These are phyloP conservation scores for Pontederia crassipes DNA, from an alignment of 176 grass and related monocot species.

Conservation along the genomic window DNA sequence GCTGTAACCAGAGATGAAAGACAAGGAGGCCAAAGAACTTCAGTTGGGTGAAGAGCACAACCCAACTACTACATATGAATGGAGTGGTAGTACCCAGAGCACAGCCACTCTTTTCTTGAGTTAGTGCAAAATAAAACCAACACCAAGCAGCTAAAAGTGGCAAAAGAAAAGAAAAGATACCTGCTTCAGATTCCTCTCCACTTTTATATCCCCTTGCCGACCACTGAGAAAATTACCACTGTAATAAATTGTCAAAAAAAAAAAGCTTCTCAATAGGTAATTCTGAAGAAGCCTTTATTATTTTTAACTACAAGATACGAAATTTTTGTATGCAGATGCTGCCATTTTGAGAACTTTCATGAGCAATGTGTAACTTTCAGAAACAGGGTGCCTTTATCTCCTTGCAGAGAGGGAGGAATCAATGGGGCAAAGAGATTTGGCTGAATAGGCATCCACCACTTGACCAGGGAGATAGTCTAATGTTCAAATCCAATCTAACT, in stretches of 20 bases:
- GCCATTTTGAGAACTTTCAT: not conserved
- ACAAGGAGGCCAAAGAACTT: slow-evolving; percentile 1
- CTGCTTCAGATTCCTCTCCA: not conserved
- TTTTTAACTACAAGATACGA: not conserved
- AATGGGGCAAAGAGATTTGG: not conserved
- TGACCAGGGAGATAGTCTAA: no score
- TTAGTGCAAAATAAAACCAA: not conserved
- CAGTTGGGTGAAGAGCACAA: no score
- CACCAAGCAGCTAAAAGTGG: not conserved
- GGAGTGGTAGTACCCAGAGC: not conserved
- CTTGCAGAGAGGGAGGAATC: no score
- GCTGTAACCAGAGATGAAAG: slow-evolving; percentile 35
- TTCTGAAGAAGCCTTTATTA: no score
- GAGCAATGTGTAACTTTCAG: no score
- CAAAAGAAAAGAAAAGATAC: not conserved
- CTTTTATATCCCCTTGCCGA: not conserved
- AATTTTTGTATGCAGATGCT: not conserved
- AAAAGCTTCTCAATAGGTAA: no score
- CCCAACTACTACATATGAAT: slow-evolving; percentile 9
- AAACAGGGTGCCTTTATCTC: no score
- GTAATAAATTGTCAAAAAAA: no score
- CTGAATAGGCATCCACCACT: no score
- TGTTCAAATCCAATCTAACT: no score
- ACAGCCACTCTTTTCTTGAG: not conserved
- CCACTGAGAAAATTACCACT: not conserved